Evolutionary conservation across 2,329 filamentous ascomycete species (phyloP), one percentile per base, ranked within the genome.

Genomic region (Lachnellula occidentalis): DNA sequence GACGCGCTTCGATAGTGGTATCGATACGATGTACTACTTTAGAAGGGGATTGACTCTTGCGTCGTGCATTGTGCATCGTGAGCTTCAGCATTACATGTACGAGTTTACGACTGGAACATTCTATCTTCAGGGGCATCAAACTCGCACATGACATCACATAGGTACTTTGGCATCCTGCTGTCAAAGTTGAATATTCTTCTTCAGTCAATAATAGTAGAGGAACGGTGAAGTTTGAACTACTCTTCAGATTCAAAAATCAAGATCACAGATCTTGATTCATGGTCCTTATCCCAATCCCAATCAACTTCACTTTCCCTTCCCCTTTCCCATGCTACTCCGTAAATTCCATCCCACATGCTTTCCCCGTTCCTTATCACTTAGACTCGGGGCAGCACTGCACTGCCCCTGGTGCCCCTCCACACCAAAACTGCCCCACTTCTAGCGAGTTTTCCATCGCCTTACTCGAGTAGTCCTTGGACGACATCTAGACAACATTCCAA

Each of bases 371-470:
- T 31, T 31, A 31, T 31, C 27, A 31, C 5, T 24, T 24, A 24
- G 17, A n/a, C 14, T 41, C 37, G 37, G 17, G 37, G 9, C 27
- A 48, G 24, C 37, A 9, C 22, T 17, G 22, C 5, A 47, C 45
- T 55, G 42, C 54, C 24, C 24, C 24, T 24, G n/a, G n/a, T n/a
- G n/a, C 58, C 53, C 56, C 58, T 60, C 54, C 58, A 60, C 53
- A 59, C 56, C 55, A 49, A 42, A 45, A 50, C 19, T 55, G 55
- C 57, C 57, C 57, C 57, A 55, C 57, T 51, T 37, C 34, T 56
- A 54, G 56, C 56, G 56, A 58, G 50, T 21, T 34, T 36, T 45
- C 31, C 14, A 17, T 31, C 4, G 27, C 27, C 9, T 4, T 31
- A 7, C 24, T 27, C n/a, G n/a, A n/a, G n/a, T 27, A 9, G 27